Base-by-base conservation (phyloP, 2,329 filamentous ascomycete species). In the Alternaria infectoria region DNA sequence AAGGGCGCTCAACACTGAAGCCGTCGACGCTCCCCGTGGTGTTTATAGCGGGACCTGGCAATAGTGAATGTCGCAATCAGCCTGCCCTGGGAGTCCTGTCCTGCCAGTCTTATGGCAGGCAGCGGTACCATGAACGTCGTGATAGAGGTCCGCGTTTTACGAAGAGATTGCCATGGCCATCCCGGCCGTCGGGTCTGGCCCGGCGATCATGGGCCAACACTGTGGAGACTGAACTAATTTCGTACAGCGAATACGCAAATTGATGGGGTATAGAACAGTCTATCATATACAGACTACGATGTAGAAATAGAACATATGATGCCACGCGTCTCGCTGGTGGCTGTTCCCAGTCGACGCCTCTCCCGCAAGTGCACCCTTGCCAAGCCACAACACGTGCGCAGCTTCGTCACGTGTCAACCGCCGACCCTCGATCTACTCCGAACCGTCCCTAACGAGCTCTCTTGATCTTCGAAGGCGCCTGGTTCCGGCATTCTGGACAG, bases 401-500 rank as follows among this genome's bases (percentile, higher is more conserved):
- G 19, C 57, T 62, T 62, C 64, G 60, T 65, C 62, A 55, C 47
- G 30, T 36, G 44, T 50, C 43, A 21, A 23, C 43, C 26, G 15
- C 13, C 17, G 30, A n/a, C 54, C 54, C 40, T 36, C 54, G 19
- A 46, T 47, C 28, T 15, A 5, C 23, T 17, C 25, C 59, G 21
- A 54, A 47, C 59, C 49, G 62, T 44, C 43, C 55, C 54, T 62
- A 80, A 28, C 77, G 78, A 51, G 75, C 76, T 67, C 78, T 74
- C 72, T 80, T 81, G 69, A 82, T 81, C 73, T 81, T 81, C 61
- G 70, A 75, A 52, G 74, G 63, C 28, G 79, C 79, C 71, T 81
- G 77, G 66, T 74, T 78, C 63, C 72, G 73, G 69, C 77, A 77
- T 61, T 80, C 74, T 6, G 83, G 82, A 75, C 84, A 86, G 43